Evolutionary conservation across 495 filamentous ascomycete species (phyloP), one percentile per base, ranked within the genome.

Genomic region (Lepidopterella palustris): DNA sequence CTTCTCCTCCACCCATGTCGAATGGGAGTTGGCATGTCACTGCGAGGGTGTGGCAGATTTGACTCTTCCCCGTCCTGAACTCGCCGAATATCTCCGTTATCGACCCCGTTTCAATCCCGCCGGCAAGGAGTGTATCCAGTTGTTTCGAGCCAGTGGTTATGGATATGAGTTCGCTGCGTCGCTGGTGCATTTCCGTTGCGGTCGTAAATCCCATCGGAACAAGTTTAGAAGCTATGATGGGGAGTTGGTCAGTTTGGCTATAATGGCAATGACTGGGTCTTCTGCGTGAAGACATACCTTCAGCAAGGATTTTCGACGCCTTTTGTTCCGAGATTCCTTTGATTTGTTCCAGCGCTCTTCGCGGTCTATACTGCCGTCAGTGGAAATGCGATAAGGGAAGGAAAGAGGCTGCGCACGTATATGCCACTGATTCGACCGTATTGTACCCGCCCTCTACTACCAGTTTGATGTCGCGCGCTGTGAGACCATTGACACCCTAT

Each of bases 61-160:
- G 93, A 72, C 89, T 95, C 74, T 98, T 98, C 72, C 93, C 93
- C 0, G 93, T 98, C 66, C 93, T 79, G 71, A 98, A 98, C 74
- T 98, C 93, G 75, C 93, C 93, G 69, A 98, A 98, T 9, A 98
- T 86, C 70, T 98, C 93, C n/a, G 93, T 98, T 40, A 98, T 95
- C 13, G 90, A 96, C 27, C 93, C 93, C 0, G 93, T 98, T 75
- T 98, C 93, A 59, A 98, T 80, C 48, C 93, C 93, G 59, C 93
- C 93, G 25, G 92, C 93, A 8, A 98, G 81, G 23, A 98, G 80
- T 42, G 95, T 98, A 67, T 98, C 93, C 10, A 98, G 81, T 64
- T 95, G 88, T 74, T 98, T 98, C 6, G 92, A 97, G 26, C 93
- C 93, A 0, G 93, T 98, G 10, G 95, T 97, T 61, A 98, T 91